A percentile compares a stretch with the other conserved stretches of the same genome.
These are phyloP conservation scores for Hanseniaspora gamundiae DNA, from an alignment of 1,139 yeast species.

Conservation along the genomic window DNA sequence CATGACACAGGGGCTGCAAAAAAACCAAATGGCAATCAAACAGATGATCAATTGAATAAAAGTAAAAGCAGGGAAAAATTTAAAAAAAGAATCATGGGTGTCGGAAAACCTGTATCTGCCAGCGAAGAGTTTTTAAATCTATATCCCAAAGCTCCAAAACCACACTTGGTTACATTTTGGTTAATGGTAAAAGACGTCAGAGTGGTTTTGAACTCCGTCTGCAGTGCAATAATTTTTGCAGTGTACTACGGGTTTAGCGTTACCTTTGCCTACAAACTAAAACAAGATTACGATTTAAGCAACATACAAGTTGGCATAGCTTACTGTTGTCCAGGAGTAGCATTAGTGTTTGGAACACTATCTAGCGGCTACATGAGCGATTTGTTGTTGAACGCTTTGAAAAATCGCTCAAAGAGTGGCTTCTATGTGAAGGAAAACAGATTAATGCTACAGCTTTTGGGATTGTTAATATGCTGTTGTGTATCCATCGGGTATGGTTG, in stretches of 20 bases:
- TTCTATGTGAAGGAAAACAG: slow-evolving; percentile 36
- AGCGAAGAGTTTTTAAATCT: slow-evolving; percentile 14
- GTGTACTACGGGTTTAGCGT: slow-evolving; percentile 45
- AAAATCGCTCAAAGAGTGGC: slow-evolving; percentile 17
- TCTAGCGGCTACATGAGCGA: slow-evolving; percentile 43
- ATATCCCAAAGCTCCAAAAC: slow-evolving; percentile 39
- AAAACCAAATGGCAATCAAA: slow-evolving; percentile 14
- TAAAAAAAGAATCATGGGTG: slow-evolving; percentile 16
- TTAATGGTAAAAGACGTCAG: slow-evolving; percentile 32
- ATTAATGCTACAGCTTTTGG: slow-evolving; percentile 34
- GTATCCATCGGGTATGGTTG: slow-evolving; percentile 47
- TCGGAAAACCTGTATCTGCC: slow-evolving; percentile 18
- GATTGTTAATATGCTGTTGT: slow-evolving; percentile 32
- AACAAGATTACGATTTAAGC: slow-evolving; percentile 29
- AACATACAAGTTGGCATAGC: slow-evolving; percentile 33
- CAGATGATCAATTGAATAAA: slow-evolving; percentile 14
- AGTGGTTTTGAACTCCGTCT: slow-evolving; percentile 35
- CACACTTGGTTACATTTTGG: slow-evolving; percentile 30
- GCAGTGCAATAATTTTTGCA: slow-evolving; percentile 42
- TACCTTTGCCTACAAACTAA: slow-evolving; percentile 34
- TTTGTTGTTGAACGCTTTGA: slow-evolving; percentile 20
- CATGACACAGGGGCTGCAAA: slow-evolving; percentile 23
- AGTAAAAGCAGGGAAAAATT: slow-evolving; percentile 16
- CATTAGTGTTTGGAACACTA: slow-evolving; percentile 39
- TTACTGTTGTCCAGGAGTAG: slow-evolving; percentile 43